Conservation (phyloP, 768 basidiomycete genomes). For the Austroboletus eburneus region DNA sequence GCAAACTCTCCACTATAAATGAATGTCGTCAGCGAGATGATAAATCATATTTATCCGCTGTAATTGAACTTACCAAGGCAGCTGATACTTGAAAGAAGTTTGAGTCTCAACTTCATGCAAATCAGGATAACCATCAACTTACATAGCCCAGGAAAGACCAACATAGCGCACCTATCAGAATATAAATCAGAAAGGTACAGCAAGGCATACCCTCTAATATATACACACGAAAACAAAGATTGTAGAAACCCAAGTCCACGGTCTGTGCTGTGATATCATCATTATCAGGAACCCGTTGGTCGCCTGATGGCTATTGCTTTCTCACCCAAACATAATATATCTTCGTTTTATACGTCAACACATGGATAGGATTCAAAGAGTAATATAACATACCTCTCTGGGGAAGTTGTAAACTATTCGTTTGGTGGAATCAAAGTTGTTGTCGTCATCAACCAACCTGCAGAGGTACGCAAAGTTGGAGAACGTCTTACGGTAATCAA, state of each 20-base stretch:
- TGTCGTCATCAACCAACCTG: no score
- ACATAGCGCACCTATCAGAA: background rate
- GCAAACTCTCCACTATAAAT: background rate
- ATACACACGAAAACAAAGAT: background rate
- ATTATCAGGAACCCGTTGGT: background rate
- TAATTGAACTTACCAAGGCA: background rate
- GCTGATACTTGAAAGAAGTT: background rate
- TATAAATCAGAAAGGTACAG: background rate
- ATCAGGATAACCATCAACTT: background rate
- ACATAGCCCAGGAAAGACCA: background rate
- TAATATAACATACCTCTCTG: background rate
- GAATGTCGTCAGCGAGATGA: background rate
- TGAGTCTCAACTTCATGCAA: background rate
- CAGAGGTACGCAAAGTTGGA: no score
- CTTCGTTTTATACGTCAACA: background rate
- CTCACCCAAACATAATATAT: background rate
- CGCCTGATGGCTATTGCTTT: background rate
- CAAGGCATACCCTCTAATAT: background rate
- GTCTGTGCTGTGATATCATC: background rate
- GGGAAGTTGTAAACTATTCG: background rate
- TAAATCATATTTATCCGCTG: no score
- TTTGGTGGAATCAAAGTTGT: no score
- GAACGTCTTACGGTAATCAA: no score
- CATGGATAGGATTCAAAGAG: background rate
- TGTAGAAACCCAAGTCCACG: background rate